These are phyloP conservation scores for Galium porrigens DNA, from an alignment of 305 asterid genomes.

Conservation along the genomic window DNA sequence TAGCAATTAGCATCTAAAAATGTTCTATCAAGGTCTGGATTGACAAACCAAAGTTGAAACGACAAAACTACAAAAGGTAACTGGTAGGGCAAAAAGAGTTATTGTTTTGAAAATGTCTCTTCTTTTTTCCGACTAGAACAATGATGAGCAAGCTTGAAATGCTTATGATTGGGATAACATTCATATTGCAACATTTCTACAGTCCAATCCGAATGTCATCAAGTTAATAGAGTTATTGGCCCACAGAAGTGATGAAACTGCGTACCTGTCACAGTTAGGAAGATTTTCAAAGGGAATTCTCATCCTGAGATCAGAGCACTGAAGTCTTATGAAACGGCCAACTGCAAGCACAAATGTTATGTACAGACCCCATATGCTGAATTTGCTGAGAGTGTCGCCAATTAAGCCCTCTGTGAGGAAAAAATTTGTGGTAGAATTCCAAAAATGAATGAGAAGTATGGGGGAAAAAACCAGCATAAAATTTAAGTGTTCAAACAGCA, in stretches of 20 bases:
- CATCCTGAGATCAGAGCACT: constrained; percentile 90
- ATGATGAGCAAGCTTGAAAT: background rate
- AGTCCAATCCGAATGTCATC: background rate
- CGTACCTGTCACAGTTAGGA: constrained; percentile 86
- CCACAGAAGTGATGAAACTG: background rate
- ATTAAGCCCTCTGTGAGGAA: constrained; percentile 60
- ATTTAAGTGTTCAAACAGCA: constrained; percentile 6
- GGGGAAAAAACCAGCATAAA: background rate
- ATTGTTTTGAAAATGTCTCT: background rate
- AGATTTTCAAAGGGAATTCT: constrained; percentile 93
- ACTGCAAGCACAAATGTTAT: constrained; percentile 92
- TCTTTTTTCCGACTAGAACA: background rate
- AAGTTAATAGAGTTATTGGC: background rate
- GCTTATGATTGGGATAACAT: background rate
- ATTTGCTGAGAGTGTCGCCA: constrained; percentile 95
- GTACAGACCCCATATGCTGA: constrained; percentile 96
- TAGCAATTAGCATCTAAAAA: background rate
- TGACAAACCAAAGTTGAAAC: background rate
- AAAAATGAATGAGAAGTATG: background rate
- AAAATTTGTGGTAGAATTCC: background rate
- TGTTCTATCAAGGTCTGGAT: background rate
- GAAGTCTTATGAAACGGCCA: constrained; percentile 84
- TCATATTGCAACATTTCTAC: background rate
- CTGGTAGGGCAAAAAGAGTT: background rate
- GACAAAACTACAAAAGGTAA: background rate